A percentile compares a stretch with the other conserved stretches of the same genome.
Evolutionary conservation across 192 early-diverging fungal genomes (phyloP).

Genomic region (Entomortierella beljakovae): DNA sequence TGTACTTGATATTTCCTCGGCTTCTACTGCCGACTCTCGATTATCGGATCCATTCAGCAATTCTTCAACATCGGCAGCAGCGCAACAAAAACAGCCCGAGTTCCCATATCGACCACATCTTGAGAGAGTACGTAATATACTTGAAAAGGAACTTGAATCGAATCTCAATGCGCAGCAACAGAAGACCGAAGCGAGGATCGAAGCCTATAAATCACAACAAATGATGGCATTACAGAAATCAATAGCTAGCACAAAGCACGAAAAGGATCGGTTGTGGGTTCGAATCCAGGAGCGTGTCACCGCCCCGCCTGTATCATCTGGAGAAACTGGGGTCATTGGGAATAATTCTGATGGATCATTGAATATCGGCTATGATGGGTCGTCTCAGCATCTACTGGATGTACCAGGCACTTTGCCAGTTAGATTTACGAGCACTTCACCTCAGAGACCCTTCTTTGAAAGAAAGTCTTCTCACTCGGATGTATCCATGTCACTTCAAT

Average conservation of each 20-base stretch:
- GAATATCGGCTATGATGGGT: constrained; percentile 10
- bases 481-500: constrained; percentile 40
- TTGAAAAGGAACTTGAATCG: constrained; percentile 43
- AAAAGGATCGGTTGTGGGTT: constrained; percentile 43
- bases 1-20: constrained; percentile 8
- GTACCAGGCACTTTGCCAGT: constrained; percentile 32
- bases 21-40: not conserved
- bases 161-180: constrained; percentile 42
- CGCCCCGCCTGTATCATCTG: constrained; percentile 6
- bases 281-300: constrained; percentile 28
- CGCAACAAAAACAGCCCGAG: not conserved
- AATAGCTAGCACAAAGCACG: constrained; percentile 27
- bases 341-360: constrained; percentile 8
- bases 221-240: constrained; percentile 25
- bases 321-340: not conserved
- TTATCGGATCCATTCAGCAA: not conserved
- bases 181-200: constrained; percentile 44
- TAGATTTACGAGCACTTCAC: constrained; percentile 36
- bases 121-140: constrained; percentile 27
- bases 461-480: constrained; percentile 29
- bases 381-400: constrained; percentile 31
- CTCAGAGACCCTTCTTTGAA: constrained; percentile 28
- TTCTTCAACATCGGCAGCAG: constrained; percentile 3
- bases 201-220: constrained; percentile 53
- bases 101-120: constrained; percentile 33